Percentiles rank a stretch among this genome's conserved stretches.
These are phyloP conservation scores for Penicillium hordei DNA, from an alignment of 2,329 filamentous ascomycete genomes.

Conservation along the genomic window DNA sequence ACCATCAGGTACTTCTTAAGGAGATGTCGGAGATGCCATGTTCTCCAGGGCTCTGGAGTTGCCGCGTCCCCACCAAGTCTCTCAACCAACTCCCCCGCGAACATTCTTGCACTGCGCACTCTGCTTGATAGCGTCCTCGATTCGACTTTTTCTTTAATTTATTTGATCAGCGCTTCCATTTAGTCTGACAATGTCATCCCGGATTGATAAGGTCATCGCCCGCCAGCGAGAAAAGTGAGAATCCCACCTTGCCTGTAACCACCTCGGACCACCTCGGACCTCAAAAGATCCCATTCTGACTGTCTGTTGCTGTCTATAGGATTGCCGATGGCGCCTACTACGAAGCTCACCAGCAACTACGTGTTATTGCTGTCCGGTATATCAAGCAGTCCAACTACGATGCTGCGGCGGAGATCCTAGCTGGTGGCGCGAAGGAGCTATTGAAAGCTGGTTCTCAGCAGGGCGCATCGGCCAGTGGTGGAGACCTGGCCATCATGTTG, in stretches of 20 bases:
- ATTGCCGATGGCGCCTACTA: conserved; percentile 92
- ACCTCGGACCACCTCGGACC: background rate
- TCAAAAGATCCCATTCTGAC: conserved; percentile 14
- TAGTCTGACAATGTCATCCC: conserved; percentile 40
- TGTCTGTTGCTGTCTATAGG: conserved; percentile 45
- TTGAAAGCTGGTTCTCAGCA: conserved; percentile 64
- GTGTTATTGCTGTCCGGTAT: conserved; percentile 91
- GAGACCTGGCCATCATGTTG: conserved; percentile 82
- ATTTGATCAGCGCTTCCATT: background rate
- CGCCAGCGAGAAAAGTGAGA: conserved; percentile 74
- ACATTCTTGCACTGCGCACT: conserved; percentile 8
- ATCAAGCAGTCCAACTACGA: conserved; percentile 82
- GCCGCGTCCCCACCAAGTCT: conserved; percentile 22
- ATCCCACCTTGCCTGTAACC: background rate
- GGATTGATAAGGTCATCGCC: conserved; percentile 68
- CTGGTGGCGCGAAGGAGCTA: conserved; percentile 77
- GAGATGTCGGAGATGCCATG: conserved; percentile 8
- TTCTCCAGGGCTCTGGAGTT: conserved; percentile 1
- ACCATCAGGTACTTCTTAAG: background rate
- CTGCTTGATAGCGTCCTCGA: conserved; percentile 2
- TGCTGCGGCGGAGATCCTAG: conserved; percentile 83
- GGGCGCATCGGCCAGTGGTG: conserved; percentile 89
- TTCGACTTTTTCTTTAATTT: background rate
- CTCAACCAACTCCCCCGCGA: conserved; percentile 20
- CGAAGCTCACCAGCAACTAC: conserved; percentile 97